Evolutionary conservation across 2,329 filamentous ascomycete species (phyloP), one percentile per base, ranked within the genome.

Genomic region (Colletotrichum paranaense): DNA sequence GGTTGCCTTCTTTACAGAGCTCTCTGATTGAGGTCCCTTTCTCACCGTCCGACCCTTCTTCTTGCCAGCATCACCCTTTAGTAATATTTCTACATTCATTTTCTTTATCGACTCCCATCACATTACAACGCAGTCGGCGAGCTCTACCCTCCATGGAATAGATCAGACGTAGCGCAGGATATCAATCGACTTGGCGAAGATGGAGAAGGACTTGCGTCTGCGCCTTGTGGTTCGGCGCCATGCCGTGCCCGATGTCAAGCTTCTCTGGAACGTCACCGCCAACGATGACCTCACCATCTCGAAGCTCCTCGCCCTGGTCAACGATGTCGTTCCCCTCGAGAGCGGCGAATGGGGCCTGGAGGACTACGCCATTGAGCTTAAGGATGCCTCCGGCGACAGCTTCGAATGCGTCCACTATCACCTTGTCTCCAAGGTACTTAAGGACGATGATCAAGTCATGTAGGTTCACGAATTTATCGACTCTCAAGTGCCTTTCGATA

Each of bases 361-460:
- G 78, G 94, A 98, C 80, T 98, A 98, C 81, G 90, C 90, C 9
- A 94, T 98, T 35, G 94, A 97, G 82, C 87, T 98, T 4, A 82
- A 82, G 24, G 86, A 88, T 68, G 78, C 79, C 32, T 82, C 85
- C 49, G 88, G 88, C n/a, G 85, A 83, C 22, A 91, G 89, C 58
- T 98, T 94, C 76, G 96, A 98, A 83, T 97, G 94, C 78, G 84
- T 98, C 69, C 96, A 98, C 83, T 98, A 94, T 78, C 92, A 94
- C 80, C 87, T 89, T 24, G 88, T 97, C 6, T 86, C 87, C 16
- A 88, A 88, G 57, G 86, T 97, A 11, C 85, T 98, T 71, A 93
- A 94, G 76, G 92, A 96, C 64, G 95, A 97, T 67, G 95, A 98
- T 78, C 91, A 95, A 81, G 90, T 98, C 68, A 86, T 93, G 93